These are phyloP conservation scores for Choiromyces venosus DNA, from an alignment of 495 filamentous ascomycete genomes.

Conservation along the genomic window DNA sequence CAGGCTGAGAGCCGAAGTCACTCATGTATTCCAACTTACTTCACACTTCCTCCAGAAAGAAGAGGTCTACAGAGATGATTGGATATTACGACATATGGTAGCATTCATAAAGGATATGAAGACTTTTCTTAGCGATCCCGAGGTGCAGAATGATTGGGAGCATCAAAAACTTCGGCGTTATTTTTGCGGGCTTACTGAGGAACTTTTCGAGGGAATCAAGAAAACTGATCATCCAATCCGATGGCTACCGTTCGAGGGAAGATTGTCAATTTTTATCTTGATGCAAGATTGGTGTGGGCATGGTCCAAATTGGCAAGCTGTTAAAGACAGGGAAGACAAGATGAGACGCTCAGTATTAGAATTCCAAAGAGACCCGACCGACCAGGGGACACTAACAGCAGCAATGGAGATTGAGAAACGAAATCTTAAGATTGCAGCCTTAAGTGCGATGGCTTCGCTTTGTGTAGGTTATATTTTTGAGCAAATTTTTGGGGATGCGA, in stretches of 20 bases:
- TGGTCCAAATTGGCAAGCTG: conserved; percentile 80
- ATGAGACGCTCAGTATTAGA: conserved; percentile 76
- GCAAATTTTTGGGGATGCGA: neutral
- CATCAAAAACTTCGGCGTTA: conserved; percentile 87
- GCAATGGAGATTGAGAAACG: conserved; percentile 95
- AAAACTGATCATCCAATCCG: conserved; percentile 70
- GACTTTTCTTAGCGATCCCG: conserved; percentile 84
- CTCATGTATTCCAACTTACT: conserved; percentile 88
- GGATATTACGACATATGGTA: conserved; percentile 83
- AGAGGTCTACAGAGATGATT: conserved; percentile 80
- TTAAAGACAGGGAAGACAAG: conserved; percentile 74
- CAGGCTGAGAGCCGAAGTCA: conserved; percentile 83
- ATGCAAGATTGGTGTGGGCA: conserved; percentile 99
- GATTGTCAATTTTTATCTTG: conserved; percentile 86
- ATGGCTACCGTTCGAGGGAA: conserved; percentile 93
- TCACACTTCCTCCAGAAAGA: conserved; percentile 79
- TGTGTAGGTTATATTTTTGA: conserved; percentile 55
- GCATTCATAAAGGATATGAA: conserved; percentile 88
- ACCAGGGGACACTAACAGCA: conserved; percentile 66
- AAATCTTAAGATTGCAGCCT: conserved; percentile 78
- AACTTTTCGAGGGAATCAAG: conserved; percentile 86
- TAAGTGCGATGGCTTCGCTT: conserved; percentile 91
- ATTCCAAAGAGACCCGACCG: conserved; percentile 53
- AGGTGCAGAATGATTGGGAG: conserved; percentile 93
- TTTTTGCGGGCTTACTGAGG: conserved; percentile 89